Conservation (phyloP, 2,329 filamentous ascomycete genomes). For the Hypoxylon sp. region DNA sequence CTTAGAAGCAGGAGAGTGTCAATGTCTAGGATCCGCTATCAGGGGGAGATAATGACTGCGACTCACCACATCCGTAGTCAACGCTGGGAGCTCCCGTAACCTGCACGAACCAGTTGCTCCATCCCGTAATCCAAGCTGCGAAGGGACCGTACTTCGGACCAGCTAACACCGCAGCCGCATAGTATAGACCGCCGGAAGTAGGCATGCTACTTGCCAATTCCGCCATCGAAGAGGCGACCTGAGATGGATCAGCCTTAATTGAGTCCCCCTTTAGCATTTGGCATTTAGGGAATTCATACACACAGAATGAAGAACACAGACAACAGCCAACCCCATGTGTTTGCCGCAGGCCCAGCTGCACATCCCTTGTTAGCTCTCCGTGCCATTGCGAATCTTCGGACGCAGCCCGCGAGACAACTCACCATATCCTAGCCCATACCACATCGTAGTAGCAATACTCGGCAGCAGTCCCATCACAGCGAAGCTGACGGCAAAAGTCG, state of each 20-base stretch:
- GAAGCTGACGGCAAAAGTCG: conserved; percentile 81
- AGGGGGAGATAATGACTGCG: neutral
- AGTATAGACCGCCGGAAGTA: conserved; percentile 80
- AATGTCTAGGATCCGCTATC: neutral
- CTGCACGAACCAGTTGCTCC: conserved; percentile 55
- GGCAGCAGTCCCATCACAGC: conserved; percentile 79
- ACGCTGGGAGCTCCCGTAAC: conserved; percentile 55
- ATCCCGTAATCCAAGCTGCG: conserved; percentile 55
- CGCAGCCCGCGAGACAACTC: conserved; percentile 24
- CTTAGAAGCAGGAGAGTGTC: conserved; percentile 35
- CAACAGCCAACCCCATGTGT: conserved; percentile 84
- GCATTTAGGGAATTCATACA: conserved; percentile 56
- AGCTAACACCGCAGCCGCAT: conserved; percentile 79
- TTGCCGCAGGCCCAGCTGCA: conserved; percentile 62
- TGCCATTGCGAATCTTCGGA: neutral
- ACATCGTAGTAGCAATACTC: conserved; percentile 79
- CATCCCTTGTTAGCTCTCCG: conserved; percentile 49
- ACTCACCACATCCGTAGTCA: conserved; percentile 54
- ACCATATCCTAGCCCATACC: conserved; percentile 73
- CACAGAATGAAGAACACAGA: conserved; percentile 80
- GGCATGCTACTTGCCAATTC: conserved; percentile 82
- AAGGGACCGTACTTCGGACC: conserved; percentile 55
- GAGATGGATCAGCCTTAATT: conserved; percentile 9
- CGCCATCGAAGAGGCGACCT: conserved; percentile 74
- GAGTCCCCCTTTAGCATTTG: neutral